Evolutionary conservation across 2,329 filamentous ascomycete species (phyloP), one percentile per base, ranked within the genome.

Genomic region (Colletotrichum liaoningense): DNA sequence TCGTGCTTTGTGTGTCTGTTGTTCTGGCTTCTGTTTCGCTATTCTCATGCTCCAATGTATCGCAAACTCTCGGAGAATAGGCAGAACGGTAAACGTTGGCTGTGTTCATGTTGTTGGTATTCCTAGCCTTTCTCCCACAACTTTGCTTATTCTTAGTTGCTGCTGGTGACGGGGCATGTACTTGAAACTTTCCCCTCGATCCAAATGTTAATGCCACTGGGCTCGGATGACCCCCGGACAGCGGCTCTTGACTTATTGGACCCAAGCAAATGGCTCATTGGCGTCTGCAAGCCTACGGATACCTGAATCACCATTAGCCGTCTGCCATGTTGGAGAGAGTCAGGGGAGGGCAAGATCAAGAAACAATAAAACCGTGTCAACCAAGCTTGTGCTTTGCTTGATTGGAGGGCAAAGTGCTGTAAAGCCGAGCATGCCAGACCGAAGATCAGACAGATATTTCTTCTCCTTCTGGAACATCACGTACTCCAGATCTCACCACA

Each of bases 221-320:
- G 19, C 42, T 52, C 26, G 19, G 19, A 52, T 49, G 54, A 56
- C 54, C 49, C 62, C 62, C 30, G 35, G 62, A 24, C 16, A 35
- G 24, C 6, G 52, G 46, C 8, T 63, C 63, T 42, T 56, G 30
- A 55, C 70, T 73, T 35, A 12, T 38, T 56, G 30, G 70, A 60
- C 66, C 66, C 70, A 69, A 69, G 42, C 66, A 35, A 56, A 60
- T 56, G 59, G 70, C 70, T 24, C 42, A n/a, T 35, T 54, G 60
- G 60, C 26, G 60, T 33, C 24, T 46, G 60, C 46, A 49, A 49
- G 70, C 67, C 22, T 42, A 42, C 6, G 6, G 16, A 19, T 60
- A 60, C 38, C 59, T 64, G 66, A 57, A 69, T 64, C 64, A 68
- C 55, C 24, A 55, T 22, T 46, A 16, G 60, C 28, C 38, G 38